These are phyloP conservation scores for Asclepias syriaca DNA, from an alignment of 257 asterid species.

Conservation along the genomic window DNA sequence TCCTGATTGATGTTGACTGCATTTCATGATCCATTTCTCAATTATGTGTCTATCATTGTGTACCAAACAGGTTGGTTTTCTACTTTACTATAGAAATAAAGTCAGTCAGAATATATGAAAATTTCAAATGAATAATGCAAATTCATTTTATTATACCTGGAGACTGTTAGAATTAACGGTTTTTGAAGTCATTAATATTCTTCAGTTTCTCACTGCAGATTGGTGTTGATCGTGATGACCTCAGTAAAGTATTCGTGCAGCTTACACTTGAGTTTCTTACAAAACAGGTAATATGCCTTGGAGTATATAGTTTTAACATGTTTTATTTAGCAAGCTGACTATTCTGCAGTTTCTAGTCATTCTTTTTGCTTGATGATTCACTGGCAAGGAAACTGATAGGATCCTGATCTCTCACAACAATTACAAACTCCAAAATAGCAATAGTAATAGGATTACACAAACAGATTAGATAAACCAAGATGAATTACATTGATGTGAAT, in stretches of 20 bases:
- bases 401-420: no score
- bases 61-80: not conserved
- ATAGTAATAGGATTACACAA: no score
- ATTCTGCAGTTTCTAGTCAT: not conserved
- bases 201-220: constrained; percentile 48
- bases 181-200: constrained; percentile 13
- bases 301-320: not conserved
- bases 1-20: not conserved
- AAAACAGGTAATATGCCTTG: constrained; percentile 58
- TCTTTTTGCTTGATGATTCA: not conserved
- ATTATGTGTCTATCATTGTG: not conserved
- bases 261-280: constrained; percentile 85
- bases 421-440: no score
- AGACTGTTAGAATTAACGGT: constrained; percentile 17
- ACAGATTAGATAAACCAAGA: no score
- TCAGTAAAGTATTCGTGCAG: constrained; percentile 70
- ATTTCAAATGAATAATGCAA: not conserved
- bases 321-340: not conserved
- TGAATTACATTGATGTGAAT: no score
- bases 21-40: not conserved
- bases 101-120: not conserved
- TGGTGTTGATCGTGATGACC: constrained; percentile 67
- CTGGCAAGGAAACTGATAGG: not conserved
- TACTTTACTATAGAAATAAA: not conserved
- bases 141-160: not conserved